These are phyloP conservation scores for Crithidia acanthocephali DNA, from an alignment of 208 protist genomes.

Conservation along the genomic window DNA sequence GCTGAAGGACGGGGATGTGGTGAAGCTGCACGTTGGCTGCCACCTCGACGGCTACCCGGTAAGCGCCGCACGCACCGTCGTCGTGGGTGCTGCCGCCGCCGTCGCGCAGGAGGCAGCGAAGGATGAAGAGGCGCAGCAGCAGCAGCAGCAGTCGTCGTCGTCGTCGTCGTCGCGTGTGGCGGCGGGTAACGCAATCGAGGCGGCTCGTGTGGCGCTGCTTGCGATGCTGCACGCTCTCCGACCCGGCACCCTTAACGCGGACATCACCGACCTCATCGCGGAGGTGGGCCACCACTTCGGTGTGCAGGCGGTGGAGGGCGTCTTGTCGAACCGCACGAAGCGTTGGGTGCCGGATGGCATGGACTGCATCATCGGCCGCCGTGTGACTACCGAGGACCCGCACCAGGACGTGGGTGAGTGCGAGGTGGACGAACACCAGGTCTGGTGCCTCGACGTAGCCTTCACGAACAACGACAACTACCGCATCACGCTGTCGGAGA, in stretches of 20 bases:
- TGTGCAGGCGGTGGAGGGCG: conserved; percentile 95
- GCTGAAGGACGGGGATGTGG: conserved; percentile 92
- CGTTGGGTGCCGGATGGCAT: conserved; percentile 97
- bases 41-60: conserved; percentile 98
- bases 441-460: conserved; percentile 91
- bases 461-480: conserved; percentile 76
- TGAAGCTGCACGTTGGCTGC: conserved; percentile 98
- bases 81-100: conserved; percentile 43
- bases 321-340: conserved; percentile 97
- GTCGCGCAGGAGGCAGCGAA: conserved; percentile 13
- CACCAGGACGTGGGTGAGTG: conserved; percentile 95
- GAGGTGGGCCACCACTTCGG: conserved; percentile 91
- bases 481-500: conserved; percentile 48
- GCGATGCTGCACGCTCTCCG: conserved; percentile 80
- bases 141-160: neutral
- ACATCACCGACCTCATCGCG: conserved; percentile 94
- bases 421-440: conserved; percentile 67
- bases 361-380: conserved; percentile 95
- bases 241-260: conserved; percentile 79
- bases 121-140: neutral
- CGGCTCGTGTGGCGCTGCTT: conserved; percentile 94
- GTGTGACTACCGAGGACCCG: conserved; percentile 56
- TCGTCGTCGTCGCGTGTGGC: conserved; percentile 21
- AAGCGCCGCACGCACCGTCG: conserved; percentile 93
- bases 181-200: conserved; percentile 93